Base-by-base conservation (phyloP, 1,284 basidiomycete species). In the Apiotrichum sp. region DNA sequence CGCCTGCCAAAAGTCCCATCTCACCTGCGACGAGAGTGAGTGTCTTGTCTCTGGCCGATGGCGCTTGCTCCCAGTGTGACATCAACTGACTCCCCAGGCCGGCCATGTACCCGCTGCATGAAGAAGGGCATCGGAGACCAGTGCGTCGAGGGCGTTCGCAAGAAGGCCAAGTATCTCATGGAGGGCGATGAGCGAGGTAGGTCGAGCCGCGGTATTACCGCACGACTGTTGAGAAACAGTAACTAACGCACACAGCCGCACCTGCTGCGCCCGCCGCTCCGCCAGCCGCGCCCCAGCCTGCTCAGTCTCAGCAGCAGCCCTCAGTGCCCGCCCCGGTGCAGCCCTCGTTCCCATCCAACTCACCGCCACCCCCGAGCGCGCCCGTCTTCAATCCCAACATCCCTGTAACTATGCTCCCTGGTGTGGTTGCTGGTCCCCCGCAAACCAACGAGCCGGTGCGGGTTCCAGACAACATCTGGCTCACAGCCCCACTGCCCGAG, bases 101-200 rank as follows among this genome's bases (percentile, higher is more conserved):
- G 95, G 55, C 95, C 95, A 32, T 98, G 95, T 78, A 87, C 89
- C 65, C 84, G 95, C 47, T 98, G 95, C 72, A 82, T 92, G 52
- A 97, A 95, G 77, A 93, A 95, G 62, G 92, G 92, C 14, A 86
- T 95, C 66, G 86, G 86, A 6, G 84, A 85, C 57, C 87, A 85
- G 58, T 98, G 95, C 71, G 86, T 87, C 40, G 95, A 98, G 71
- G 95, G 95, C 0, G 87, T 90, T 63, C 83, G 95, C 64, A 98
- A 98, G 79, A 97, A 97, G 78, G 95, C 95, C 29, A 98, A 98
- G 73, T 98, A 98, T 75, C 82, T 96, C 14, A 79, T 93, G 61
- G 90, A 95, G 72, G 90, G 93, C 48, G 88, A 89, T 46, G 92
- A 96, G 73, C 84, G 92, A 56, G 86, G 91, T 90, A 70, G 10